Percentiles rank a stretch among this genome's conserved stretches.
Evolutionary conservation across 2,329 filamentous ascomycete species (phyloP).

Genomic region (Ramichloridium luteum): DNA sequence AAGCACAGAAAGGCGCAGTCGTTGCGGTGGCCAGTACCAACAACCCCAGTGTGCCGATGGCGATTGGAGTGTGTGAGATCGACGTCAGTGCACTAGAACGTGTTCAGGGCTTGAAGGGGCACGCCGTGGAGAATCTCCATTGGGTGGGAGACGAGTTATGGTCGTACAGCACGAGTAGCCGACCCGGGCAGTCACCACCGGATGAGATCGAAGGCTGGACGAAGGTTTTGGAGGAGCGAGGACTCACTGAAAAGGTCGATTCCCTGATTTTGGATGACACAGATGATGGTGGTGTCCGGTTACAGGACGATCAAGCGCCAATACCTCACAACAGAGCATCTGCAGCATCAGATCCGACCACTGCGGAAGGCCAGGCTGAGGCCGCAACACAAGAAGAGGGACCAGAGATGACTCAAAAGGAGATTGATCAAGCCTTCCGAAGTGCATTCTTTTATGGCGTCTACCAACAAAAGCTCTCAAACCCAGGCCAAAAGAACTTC

Average conservation of each 20-base stretch:
- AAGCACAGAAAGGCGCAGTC: slow-evolving; percentile 47
- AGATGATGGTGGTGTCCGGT: slow-evolving; percentile 37
- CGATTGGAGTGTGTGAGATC: slow-evolving; percentile 53
- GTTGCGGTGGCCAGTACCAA: slow-evolving; percentile 52
- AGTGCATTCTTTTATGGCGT: slow-evolving; percentile 53
- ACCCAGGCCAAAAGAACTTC: slow-evolving; percentile 39
- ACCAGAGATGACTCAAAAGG: slow-evolving; percentile 42
- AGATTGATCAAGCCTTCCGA: slow-evolving; percentile 54
- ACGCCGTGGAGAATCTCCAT: slow-evolving; percentile 53
- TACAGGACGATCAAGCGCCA: neutral
- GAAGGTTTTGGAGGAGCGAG: slow-evolving; percentile 23
- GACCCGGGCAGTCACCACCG: slow-evolving; percentile 41
- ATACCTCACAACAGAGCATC: slow-evolving; percentile 10
- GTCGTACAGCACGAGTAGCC: slow-evolving; percentile 46
- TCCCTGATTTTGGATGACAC: slow-evolving; percentile 34
- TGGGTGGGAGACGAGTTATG: slow-evolving; percentile 61
- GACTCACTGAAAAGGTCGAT: slow-evolving; percentile 29
- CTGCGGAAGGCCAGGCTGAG: slow-evolving; percentile 4
- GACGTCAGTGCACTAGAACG: slow-evolving; percentile 44
- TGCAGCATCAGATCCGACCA: slow-evolving; percentile 13
- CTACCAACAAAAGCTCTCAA: slow-evolving; percentile 46
- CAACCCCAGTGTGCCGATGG: slow-evolving; percentile 48
- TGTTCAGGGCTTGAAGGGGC: slow-evolving; percentile 50
- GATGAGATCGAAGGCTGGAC: slow-evolving; percentile 42
- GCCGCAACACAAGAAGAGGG: slow-evolving; percentile 18